Evolutionary conservation across 2,329 filamentous ascomycete genomes (phyloP).

Genomic region (Periconia macrospinosa): DNA sequence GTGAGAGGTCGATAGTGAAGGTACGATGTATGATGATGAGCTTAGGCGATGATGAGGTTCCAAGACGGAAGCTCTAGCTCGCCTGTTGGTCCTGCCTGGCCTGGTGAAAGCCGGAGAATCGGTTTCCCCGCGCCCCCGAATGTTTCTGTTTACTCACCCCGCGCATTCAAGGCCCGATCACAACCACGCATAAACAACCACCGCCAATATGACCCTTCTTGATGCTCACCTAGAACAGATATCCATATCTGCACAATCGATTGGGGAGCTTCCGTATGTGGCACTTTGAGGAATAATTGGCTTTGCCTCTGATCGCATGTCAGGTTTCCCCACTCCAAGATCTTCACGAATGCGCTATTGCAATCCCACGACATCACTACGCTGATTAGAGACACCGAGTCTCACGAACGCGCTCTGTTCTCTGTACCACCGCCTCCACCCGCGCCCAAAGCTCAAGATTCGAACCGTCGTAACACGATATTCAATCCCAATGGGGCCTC

Average conservation of each 20-base stretch:
- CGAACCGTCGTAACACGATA: slow-evolving; percentile 52
- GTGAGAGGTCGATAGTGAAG: slow-evolving; percentile 6
- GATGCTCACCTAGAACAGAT: slow-evolving; percentile 55
- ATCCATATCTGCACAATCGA: slow-evolving; percentile 51
- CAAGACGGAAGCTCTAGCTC: slow-evolving; percentile 15
- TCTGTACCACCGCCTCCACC: slow-evolving; percentile 75
- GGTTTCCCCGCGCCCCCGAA: background rate
- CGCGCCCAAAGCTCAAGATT: slow-evolving; percentile 49
- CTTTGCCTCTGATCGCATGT: slow-evolving; percentile 1
- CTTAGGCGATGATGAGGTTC: slow-evolving; percentile 23
- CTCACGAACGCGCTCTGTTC: slow-evolving; percentile 92
- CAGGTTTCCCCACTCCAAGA: slow-evolving; percentile 87
- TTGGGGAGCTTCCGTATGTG: slow-evolving; percentile 50
- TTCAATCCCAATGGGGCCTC: slow-evolving; percentile 44
- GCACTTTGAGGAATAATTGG: background rate
- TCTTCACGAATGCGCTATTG: slow-evolving; percentile 92
- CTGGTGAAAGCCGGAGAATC: background rate
- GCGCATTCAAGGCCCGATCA: background rate
- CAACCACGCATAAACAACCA: slow-evolving; percentile 2
- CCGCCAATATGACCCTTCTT: slow-evolving; percentile 45
- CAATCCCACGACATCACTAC: slow-evolving; percentile 89
- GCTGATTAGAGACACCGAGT: slow-evolving; percentile 91
- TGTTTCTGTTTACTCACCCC: background rate
- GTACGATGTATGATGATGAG: slow-evolving; percentile 4
- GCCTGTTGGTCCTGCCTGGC: slow-evolving; percentile 2